phyloP scores from a whole-genome alignment of 1,139 yeast genomes.

The Insectozyma bohioensis region DNA sequence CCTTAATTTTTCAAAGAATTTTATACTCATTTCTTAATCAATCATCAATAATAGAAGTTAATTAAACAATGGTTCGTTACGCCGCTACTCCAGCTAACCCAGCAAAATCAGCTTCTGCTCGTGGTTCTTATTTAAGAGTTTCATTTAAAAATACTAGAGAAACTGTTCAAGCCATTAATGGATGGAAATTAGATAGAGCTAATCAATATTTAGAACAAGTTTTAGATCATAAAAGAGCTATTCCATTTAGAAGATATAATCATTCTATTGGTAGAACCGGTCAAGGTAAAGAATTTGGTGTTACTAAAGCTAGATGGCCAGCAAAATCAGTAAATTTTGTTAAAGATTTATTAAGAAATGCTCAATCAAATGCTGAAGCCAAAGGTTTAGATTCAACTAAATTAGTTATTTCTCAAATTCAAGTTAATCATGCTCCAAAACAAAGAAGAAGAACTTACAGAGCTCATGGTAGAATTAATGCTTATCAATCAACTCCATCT shows the following conservation, averaged over 20 bases:
- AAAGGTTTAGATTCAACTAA: constrained; percentile 97
- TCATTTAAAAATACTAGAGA: constrained; percentile 99
- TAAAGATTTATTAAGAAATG: constrained; percentile 93
- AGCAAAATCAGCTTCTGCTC: constrained; percentile 98
- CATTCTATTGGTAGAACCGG: constrained; percentile 98
- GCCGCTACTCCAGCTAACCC: constrained; percentile 99
- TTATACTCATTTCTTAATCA: no score
- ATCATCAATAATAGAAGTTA: no score
- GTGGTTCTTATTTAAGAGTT: constrained; percentile 99
- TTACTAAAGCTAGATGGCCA: constrained; percentile 99
- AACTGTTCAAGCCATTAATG: constrained; percentile 97
- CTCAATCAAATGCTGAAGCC: constrained; percentile 98
- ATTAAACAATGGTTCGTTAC: constrained; percentile 73
- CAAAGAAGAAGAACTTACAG: constrained; percentile 99
- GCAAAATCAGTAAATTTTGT: constrained; percentile 96
- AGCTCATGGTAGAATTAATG: constrained; percentile 99
- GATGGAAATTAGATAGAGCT: constrained; percentile 97
- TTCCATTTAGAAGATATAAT: constrained; percentile 98
- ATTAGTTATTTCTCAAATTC: constrained; percentile 95
- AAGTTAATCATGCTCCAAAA: constrained; percentile 99
- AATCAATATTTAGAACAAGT: constrained; percentile 96
- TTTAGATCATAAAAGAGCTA: constrained; percentile 97
- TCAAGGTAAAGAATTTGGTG: constrained; percentile 99
- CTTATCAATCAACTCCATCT: constrained; percentile 97
- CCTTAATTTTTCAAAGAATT: no score